These are phyloP conservation scores for Leccinum fallax DNA, from an alignment of 1,284 basidiomycete species.

Conservation along the genomic window DNA sequence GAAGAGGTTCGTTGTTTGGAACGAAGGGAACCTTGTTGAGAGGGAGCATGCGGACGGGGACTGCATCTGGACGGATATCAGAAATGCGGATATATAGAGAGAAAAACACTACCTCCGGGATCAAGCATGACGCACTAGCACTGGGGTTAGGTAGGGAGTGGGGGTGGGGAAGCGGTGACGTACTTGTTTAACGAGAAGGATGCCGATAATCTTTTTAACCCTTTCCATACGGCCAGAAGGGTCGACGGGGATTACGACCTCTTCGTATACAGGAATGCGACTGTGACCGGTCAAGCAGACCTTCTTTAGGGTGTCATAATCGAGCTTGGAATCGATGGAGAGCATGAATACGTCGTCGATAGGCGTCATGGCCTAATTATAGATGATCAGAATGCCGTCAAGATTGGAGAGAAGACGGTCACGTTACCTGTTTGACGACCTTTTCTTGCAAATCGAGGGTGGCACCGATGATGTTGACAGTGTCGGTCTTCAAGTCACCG, in stretches of 20 bases:
- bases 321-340: slow-evolving; percentile 51
- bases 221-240: slow-evolving; percentile 30
- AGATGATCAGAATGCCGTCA: not conserved
- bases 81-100: not conserved
- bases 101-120: slow-evolving; percentile 64
- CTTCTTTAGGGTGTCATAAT: slow-evolving; percentile 52
- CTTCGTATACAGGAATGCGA: slow-evolving; percentile 46
- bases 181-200: slow-evolving; percentile 52
- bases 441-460: slow-evolving; percentile 76
- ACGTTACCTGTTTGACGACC: slow-evolving; percentile 49
- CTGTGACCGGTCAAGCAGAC: slow-evolving; percentile 58
- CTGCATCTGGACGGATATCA: slow-evolving; percentile 55
- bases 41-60: slow-evolving; percentile 76
- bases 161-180: slow-evolving; percentile 4
- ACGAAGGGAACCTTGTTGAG: slow-evolving; percentile 87
- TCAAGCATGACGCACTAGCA: slow-evolving; percentile 81
- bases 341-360: slow-evolving; percentile 51
- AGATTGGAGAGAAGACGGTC: not conserved
- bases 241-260: slow-evolving; percentile 39
- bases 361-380: slow-evolving; percentile 33
- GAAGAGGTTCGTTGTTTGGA: slow-evolving; percentile 82
- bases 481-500: slow-evolving; percentile 72
- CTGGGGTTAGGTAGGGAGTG: not conserved
- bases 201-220: slow-evolving; percentile 54
- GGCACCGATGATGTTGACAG: slow-evolving; percentile 75